Conservation (phyloP, 2,329 filamentous ascomycete genomes). For the Fusarium pseudocircinatum region DNA sequence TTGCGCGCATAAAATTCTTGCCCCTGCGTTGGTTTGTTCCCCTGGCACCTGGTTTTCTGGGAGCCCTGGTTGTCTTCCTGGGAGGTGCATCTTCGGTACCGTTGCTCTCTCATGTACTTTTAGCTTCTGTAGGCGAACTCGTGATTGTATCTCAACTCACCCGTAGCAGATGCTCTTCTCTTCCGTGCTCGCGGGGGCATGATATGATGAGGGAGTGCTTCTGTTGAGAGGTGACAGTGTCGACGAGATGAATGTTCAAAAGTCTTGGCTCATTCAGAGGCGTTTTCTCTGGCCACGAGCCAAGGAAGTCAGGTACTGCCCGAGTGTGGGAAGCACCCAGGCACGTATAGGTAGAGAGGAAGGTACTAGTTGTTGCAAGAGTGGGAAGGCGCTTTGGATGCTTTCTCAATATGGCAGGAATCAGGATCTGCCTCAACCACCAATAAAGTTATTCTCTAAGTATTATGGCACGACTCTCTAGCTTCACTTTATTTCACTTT, state of each 20-base stretch:
- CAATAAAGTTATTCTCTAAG: neutral
- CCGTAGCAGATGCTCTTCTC: conserved; percentile 36
- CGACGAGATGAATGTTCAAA: neutral
- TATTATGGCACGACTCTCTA: neutral
- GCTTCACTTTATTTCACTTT: neutral
- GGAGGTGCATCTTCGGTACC: conserved; percentile 8
- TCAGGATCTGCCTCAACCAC: neutral
- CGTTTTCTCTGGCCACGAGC: neutral
- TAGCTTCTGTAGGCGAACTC: neutral
- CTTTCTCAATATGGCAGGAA: neutral
- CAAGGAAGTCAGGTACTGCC: neutral
- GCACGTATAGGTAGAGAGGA: neutral
- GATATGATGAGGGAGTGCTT: neutral
- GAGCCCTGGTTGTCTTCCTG: conserved; percentile 22
- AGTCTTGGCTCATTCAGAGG: too few species aligned
- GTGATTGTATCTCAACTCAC: conserved; percentile 12
- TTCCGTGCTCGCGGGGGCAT: conserved; percentile 46
- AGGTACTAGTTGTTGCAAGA: neutral
- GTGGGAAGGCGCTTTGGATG: neutral
- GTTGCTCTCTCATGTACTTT: conserved; percentile 21
- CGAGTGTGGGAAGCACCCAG: neutral
- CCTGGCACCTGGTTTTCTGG: conserved; percentile 13
- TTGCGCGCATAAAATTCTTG: neutral
- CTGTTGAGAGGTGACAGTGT: neutral
- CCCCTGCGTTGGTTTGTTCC: neutral